Conservation (phyloP, 2,329 filamentous ascomycete species). For the Fusarium anguioides region DNA sequence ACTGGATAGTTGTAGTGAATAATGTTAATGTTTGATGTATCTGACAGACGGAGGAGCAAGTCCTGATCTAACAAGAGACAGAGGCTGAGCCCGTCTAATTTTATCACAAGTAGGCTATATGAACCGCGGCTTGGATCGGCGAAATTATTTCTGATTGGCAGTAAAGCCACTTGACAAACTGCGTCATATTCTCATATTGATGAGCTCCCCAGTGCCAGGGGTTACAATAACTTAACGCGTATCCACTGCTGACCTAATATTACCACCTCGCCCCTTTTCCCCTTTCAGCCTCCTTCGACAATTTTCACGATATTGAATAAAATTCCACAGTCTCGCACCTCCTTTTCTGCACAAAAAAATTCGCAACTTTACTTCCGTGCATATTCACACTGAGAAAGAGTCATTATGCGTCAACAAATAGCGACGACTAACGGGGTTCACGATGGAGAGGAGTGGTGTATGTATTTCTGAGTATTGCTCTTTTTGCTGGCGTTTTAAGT, state of each 20-base stretch:
- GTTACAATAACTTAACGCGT: not conserved
- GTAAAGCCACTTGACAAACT: not conserved
- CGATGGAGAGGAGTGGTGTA: constrained; percentile 34
- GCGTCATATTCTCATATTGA: constrained; percentile 4
- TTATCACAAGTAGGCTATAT: too few species aligned
- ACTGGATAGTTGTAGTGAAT: too few species aligned
- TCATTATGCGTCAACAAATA: constrained; percentile 26
- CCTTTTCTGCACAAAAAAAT: not conserved
- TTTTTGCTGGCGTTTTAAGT: not conserved
- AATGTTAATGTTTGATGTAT: too few species aligned
- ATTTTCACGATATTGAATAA: constrained; percentile 11
- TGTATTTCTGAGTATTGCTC: not conserved
- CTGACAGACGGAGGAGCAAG: too few species aligned
- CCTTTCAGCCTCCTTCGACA: constrained; percentile 21
- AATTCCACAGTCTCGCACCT: constrained; percentile 1
- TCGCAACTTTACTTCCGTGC: not conserved
- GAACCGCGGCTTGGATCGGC: constrained; percentile 1
- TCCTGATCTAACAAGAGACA: too few species aligned
- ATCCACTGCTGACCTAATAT: constrained; percentile 30
- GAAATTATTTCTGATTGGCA: not conserved
- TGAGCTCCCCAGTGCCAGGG: not conserved
- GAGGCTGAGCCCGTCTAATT: not conserved
- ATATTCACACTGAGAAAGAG: too few species aligned
- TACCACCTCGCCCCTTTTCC: constrained; percentile 26
- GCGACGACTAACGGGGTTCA: not conserved